phyloP scores from a whole-genome alignment of 192 early-diverging fungal species.

The Coemansia brasiliensis region DNA sequence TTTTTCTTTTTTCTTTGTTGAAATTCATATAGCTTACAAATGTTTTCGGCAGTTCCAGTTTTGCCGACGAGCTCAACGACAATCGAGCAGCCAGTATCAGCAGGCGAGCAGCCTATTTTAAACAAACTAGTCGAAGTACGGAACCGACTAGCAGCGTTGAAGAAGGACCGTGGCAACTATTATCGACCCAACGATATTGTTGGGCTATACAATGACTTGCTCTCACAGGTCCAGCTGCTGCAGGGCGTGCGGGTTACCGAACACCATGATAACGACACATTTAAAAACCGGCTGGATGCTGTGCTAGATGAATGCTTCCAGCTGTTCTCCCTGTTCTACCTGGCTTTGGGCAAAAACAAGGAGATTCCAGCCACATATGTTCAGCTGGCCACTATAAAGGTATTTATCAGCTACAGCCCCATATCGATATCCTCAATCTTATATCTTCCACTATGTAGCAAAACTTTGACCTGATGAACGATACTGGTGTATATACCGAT shows the following conservation, averaged over 20 bases:
- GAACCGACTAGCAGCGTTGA: slow-evolving; percentile 69
- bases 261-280: slow-evolving; percentile 56
- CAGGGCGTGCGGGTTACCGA: slow-evolving; percentile 53
- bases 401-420: slow-evolving; percentile 4
- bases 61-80: slow-evolving; percentile 8
- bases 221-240: slow-evolving; percentile 46
- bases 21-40: not conserved
- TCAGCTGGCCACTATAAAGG: slow-evolving; percentile 73
- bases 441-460: slow-evolving; percentile 42
- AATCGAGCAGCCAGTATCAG: slow-evolving; percentile 28
- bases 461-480: slow-evolving; percentile 62
- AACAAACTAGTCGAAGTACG: slow-evolving; percentile 66
- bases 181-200: slow-evolving; percentile 65
- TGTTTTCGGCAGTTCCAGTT: slow-evolving; percentile 39
- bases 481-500: slow-evolving; percentile 61
- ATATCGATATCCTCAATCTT: no score
- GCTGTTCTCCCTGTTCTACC: slow-evolving; percentile 74
- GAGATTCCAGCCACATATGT: slow-evolving; percentile 78
- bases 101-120: slow-evolving; percentile 64
- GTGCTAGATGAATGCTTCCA: slow-evolving; percentile 76
- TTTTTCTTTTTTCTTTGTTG: not conserved
- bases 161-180: slow-evolving; percentile 71
- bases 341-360: slow-evolving; percentile 72
- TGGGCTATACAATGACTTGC: slow-evolving; percentile 63
- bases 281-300: slow-evolving; percentile 63